Evolutionary conservation across 2,329 filamentous ascomycete species (phyloP).

Genomic region (Tolypocladium endophyticum): DNA sequence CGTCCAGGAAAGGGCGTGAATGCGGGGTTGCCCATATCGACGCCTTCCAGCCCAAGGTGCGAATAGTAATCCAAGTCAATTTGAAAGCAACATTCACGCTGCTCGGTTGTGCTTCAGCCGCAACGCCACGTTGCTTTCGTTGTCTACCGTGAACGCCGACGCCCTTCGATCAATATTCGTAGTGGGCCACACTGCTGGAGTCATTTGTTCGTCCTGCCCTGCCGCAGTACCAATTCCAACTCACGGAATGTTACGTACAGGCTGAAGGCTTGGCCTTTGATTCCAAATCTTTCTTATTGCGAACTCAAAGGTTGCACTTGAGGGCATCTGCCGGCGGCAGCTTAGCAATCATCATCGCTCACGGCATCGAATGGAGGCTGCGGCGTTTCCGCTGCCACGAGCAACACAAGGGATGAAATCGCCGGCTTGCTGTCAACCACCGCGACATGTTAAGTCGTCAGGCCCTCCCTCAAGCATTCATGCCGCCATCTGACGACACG

Average conservation of each 20-base stretch:
- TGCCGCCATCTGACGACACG: constrained; percentile 23
- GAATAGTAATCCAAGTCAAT: not conserved
- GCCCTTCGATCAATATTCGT: not conserved
- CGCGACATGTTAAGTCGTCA: constrained; percentile 23
- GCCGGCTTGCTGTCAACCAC: constrained; percentile 24
- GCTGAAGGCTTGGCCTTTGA: too few species aligned
- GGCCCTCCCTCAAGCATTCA: constrained; percentile 23
- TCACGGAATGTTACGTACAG: too few species aligned
- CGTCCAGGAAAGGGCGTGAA: not conserved
- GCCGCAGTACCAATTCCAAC: too few species aligned
- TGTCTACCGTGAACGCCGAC: not conserved
- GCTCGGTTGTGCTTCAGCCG: not conserved
- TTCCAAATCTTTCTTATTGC: too few species aligned
- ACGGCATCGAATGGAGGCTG: not conserved
- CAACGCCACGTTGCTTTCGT: not conserved
- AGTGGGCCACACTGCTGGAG: not conserved
- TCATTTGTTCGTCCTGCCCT: not conserved
- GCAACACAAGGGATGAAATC: not conserved
- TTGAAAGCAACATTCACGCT: not conserved
- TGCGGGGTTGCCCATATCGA: not conserved
- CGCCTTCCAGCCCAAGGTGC: not conserved
- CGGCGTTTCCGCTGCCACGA: not conserved
- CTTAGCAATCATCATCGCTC: not conserved
- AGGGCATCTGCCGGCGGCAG: not conserved
- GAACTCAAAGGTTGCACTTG: not conserved